Percentiles rank a stretch among this genome's conserved stretches.
Evolutionary conservation across 2,329 filamentous ascomycete genomes (phyloP).

Genomic region (Rhinocladiella similis): DNA sequence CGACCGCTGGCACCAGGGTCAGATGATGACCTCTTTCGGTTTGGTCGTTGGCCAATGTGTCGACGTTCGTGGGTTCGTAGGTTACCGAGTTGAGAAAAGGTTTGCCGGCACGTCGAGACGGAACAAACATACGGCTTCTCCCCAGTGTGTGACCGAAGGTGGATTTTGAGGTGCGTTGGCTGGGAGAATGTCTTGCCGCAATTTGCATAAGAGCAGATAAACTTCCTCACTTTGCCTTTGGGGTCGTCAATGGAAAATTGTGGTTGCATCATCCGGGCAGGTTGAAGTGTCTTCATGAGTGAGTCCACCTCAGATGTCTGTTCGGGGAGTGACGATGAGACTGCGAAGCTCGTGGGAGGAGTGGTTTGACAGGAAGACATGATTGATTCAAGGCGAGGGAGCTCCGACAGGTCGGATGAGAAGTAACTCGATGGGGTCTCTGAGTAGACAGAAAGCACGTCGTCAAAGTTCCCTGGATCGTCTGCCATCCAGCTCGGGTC

Average conservation of each 20-base stretch:
- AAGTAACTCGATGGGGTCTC: slow-evolving; percentile 27
- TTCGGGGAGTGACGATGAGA: slow-evolving; percentile 4
- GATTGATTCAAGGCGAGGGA: slow-evolving; percentile 16
- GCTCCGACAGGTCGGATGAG: slow-evolving; percentile 24
- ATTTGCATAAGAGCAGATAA: slow-evolving; percentile 69
- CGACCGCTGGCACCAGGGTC: slow-evolving; percentile 38
- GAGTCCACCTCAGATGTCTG: slow-evolving; percentile 68
- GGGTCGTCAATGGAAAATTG: slow-evolving; percentile 28
- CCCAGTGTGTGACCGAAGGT: slow-evolving; percentile 83
- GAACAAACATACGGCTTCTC: slow-evolving; percentile 81
- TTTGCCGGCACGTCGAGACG: slow-evolving; percentile 69
- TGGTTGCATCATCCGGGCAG: slow-evolving; percentile 46
- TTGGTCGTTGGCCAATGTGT: slow-evolving; percentile 85
- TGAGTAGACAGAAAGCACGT: slow-evolving; percentile 26
- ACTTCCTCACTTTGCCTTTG: slow-evolving; percentile 52
- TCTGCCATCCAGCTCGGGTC: slow-evolving; percentile 20
- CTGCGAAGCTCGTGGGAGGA: slow-evolving; percentile 8
- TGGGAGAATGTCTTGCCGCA: slow-evolving; percentile 85
- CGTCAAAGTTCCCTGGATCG: slow-evolving; percentile 22
- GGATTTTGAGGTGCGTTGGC: slow-evolving; percentile 90
- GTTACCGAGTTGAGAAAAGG: slow-evolving; percentile 89
- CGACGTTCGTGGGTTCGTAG: slow-evolving; percentile 83
- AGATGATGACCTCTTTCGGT: slow-evolving; percentile 64
- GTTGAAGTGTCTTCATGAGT: slow-evolving; percentile 78
- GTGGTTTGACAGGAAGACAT: slow-evolving; percentile 20